Conservation (phyloP, 2,329 filamentous ascomycete genomes). For the Peltaster fructicola region DNA sequence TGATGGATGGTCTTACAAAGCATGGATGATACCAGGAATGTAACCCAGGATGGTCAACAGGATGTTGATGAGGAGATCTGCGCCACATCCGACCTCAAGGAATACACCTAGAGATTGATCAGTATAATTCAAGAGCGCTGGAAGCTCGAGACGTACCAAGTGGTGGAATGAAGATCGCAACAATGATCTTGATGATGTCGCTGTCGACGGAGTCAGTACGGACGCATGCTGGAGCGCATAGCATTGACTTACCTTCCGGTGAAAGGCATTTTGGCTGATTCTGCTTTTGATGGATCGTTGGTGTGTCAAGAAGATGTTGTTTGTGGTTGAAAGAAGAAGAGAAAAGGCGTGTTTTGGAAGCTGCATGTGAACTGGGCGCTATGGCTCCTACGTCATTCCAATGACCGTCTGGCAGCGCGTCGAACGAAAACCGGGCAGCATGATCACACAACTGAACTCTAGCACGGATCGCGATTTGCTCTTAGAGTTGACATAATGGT, state of each 20-base stretch:
- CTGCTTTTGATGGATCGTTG: slow-evolving; percentile 2
- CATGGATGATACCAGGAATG: slow-evolving; percentile 52
- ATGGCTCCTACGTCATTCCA: neutral
- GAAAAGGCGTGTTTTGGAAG: neutral
- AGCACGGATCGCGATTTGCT: no score
- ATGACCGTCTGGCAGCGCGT: neutral
- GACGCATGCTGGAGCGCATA: slow-evolving; percentile 1
- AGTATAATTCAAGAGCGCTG: no score
- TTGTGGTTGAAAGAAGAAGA: slow-evolving; percentile 1
- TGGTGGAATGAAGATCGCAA: slow-evolving; percentile 79
- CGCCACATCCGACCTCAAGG: slow-evolving; percentile 31
- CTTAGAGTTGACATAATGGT: no score
- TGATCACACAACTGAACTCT: no score
- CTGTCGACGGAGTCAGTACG: slow-evolving; percentile 22
- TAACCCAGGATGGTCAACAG: slow-evolving; percentile 33
- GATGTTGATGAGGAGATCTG: slow-evolving; percentile 31
- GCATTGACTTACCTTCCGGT: slow-evolving; percentile 33
- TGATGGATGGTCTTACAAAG: slow-evolving; percentile 3
- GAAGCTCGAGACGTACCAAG: no score
- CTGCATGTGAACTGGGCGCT: neutral
- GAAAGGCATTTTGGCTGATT: slow-evolving; percentile 37
- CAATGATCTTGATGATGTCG: slow-evolving; percentile 66
- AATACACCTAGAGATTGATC: slow-evolving; percentile 33
- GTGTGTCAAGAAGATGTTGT: slow-evolving; percentile 3
- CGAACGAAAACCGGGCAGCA: neutral